Evolutionary conservation across 805 yeast species (phyloP).

Genomic region (Wickerhamiella domercqiae): DNA sequence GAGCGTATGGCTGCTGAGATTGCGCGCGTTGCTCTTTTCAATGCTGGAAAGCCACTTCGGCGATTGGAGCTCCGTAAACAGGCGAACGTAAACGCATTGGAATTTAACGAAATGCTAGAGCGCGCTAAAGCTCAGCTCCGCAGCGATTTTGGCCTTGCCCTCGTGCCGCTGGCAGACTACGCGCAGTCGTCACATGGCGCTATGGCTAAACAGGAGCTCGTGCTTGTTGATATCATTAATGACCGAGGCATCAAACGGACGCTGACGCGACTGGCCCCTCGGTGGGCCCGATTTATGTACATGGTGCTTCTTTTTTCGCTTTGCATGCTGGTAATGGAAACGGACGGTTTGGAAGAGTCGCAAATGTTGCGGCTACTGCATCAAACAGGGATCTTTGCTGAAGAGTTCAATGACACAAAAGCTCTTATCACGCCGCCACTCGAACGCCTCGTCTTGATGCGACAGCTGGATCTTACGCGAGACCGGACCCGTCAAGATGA

Average conservation of each 20-base stretch:
- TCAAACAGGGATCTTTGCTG: neutral
- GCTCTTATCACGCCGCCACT: neutral
- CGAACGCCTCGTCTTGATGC: neutral
- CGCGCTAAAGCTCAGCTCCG: neutral
- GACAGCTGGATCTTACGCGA: neutral
- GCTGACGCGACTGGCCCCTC: neutral
- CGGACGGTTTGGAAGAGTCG: neutral
- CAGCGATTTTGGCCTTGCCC: slow-evolving; percentile 1
- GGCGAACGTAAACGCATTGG: neutral
- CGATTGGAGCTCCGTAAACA: neutral
- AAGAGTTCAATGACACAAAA: neutral
- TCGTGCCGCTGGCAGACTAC: neutral
- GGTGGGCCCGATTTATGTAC: neutral
- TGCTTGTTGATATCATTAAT: neutral
- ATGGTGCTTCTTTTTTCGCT: neutral
- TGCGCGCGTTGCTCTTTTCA: neutral
- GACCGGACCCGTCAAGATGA: neutral
- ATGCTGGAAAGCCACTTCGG: neutral
- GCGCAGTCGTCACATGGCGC: neutral
- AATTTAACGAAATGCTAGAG: neutral
- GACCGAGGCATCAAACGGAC: neutral
- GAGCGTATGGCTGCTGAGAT: neutral
- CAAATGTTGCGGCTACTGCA: neutral
- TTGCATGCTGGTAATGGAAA: neutral
- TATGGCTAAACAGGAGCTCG: neutral